A percentile compares a stretch with the other conserved stretches of the same genome.
These are phyloP conservation scores for Podospora tetraspora DNA, from an alignment of 495 filamentous ascomycete species.

Conservation along the genomic window DNA sequence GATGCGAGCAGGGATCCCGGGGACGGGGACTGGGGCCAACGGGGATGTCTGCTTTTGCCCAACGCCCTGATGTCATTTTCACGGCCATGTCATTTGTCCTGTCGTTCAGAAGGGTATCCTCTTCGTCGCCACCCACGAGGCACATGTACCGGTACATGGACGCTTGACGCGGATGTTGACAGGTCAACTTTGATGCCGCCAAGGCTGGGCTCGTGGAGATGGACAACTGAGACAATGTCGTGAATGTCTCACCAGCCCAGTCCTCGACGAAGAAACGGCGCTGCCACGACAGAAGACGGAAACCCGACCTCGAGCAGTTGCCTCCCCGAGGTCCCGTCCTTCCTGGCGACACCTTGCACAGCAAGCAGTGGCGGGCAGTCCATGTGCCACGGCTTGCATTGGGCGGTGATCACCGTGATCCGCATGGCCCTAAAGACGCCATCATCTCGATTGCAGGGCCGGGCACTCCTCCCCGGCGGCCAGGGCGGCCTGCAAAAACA, in stretches of 20 bases:
- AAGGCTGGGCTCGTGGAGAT: background rate
- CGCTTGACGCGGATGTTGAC: background rate
- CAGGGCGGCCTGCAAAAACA: no score
- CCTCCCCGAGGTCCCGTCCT: background rate
- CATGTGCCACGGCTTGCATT: slow-evolving; percentile 5
- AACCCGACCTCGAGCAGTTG: no score
- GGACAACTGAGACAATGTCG: background rate
- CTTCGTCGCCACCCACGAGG: background rate
- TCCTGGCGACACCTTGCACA: no score
- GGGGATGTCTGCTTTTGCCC: background rate
- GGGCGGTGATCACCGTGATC: slow-evolving; percentile 10
- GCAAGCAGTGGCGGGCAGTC: background rate
- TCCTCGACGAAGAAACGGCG: background rate
- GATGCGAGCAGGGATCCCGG: slow-evolving; percentile 4
- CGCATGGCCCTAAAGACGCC: slow-evolving; percentile 1
- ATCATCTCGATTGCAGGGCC: background rate
- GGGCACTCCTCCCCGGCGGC: no score
- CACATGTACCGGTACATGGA: background rate
- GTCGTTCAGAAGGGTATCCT: background rate
- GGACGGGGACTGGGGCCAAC: background rate
- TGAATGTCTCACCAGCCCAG: background rate
- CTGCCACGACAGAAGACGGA: background rate
- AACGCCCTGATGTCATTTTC: background rate
- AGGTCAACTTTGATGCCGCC: background rate
- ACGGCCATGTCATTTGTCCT: background rate